Evolutionary conservation across 805 yeast species (phyloP).

Genomic region (Nematodospora valgi): DNA sequence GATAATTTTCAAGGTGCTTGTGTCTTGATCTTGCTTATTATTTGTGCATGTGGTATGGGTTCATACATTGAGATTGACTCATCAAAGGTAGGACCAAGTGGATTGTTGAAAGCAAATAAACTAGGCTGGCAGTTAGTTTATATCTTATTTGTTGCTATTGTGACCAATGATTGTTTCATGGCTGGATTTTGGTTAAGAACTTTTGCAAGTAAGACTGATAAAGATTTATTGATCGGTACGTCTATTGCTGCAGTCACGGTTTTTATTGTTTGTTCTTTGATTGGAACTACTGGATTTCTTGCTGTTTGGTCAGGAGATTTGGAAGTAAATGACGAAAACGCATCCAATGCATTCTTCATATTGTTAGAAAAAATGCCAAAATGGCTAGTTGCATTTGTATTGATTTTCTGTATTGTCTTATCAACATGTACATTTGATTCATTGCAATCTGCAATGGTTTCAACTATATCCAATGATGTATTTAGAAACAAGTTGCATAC

Average conservation of each 20-base stretch:
- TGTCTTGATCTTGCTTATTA: conserved; percentile 62
- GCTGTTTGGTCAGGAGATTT: conserved; percentile 88
- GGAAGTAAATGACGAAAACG: conserved; percentile 48
- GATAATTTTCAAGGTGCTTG: conserved; percentile 81
- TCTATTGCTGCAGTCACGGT: conserved; percentile 69
- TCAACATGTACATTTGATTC: conserved; percentile 91
- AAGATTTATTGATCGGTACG: conserved; percentile 72
- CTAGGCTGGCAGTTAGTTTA: conserved; percentile 89
- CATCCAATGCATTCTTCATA: conserved; percentile 69
- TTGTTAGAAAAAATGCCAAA: conserved; percentile 69
- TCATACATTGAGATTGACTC: conserved; percentile 63
- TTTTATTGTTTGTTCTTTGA: conserved; percentile 60
- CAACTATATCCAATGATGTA: conserved; percentile 84
- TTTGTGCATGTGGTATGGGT: conserved; percentile 79
- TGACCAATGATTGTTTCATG: conserved; percentile 86
- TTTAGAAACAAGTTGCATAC: conserved; percentile 77
- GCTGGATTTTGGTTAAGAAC: conserved; percentile 95
- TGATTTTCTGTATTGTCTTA: conserved; percentile 68
- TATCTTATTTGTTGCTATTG: conserved; percentile 79
- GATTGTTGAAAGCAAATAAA: conserved; percentile 60
- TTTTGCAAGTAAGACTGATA: conserved; percentile 78
- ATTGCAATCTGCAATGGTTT: conserved; percentile 81
- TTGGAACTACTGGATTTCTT: conserved; percentile 79
- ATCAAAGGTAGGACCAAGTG: conserved; percentile 59
- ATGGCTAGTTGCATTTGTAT: conserved; percentile 82